These are phyloP conservation scores for Oryza rufipogon DNA, from an alignment of 176 grass and related monocot genomes.

Conservation along the genomic window DNA sequence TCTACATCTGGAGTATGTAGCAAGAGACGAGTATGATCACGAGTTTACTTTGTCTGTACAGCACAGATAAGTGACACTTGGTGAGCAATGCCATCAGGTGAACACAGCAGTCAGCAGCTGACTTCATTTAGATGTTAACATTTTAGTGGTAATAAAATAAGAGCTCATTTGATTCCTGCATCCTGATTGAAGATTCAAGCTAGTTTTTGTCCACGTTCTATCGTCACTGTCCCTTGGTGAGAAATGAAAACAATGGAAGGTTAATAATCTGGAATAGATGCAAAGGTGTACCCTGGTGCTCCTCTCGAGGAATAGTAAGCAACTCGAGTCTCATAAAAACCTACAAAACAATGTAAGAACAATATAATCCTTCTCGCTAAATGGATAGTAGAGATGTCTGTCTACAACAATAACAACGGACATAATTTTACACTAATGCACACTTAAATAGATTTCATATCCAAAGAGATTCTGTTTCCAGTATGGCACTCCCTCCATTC, in stretches of 20 bases:
- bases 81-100: neutral
- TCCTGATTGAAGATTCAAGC: neutral
- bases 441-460: too few relatives aligned
- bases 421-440: neutral
- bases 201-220: constrained; percentile 6
- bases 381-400: neutral
- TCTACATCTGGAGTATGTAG: neutral
- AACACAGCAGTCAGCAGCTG: constrained; percentile 7
- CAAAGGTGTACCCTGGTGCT: constrained; percentile 80
- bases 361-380: neutral
- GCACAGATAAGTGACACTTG: neutral
- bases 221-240: neutral
- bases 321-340: constrained; percentile 91
- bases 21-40: constrained; percentile 1
- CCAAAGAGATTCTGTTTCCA: too few relatives aligned
- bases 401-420: neutral
- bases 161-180: neutral
- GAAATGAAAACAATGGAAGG: neutral
- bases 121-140: constrained; percentile 26
- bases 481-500: too few relatives aligned
- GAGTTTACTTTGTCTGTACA: neutral
- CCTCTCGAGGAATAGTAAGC: constrained; percentile 97
- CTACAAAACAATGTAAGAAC: constrained; percentile 42
- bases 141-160: constrained; percentile 7
- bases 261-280: constrained; percentile 88